These are phyloP conservation scores for Scedosporium minutisporum DNA, from an alignment of 2,329 filamentous ascomycete genomes.

Conservation along the genomic window DNA sequence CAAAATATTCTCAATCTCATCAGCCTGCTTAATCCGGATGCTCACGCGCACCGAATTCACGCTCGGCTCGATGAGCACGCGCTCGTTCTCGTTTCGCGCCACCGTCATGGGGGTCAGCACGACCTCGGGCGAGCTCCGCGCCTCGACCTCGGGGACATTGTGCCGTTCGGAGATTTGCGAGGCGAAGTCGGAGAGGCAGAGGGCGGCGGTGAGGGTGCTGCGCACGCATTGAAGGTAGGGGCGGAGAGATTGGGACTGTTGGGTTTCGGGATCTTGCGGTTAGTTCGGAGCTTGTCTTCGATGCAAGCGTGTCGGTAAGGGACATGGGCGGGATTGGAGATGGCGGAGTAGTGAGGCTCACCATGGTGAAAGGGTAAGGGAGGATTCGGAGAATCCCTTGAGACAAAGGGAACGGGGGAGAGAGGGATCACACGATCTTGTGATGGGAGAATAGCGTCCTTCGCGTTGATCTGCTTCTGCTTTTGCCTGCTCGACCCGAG, in stretches of 20 bases:
- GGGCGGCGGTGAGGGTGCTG: slow-evolving; percentile 83
- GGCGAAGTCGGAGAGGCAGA: slow-evolving; percentile 86
- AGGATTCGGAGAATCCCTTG: not conserved
- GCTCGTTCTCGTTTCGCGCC: slow-evolving; percentile 93
- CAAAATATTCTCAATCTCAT: slow-evolving; percentile 96
- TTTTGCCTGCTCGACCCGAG: no score
- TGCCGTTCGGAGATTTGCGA: slow-evolving; percentile 94
- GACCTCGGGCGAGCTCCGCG: slow-evolving; percentile 83
- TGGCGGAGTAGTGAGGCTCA: not conserved
- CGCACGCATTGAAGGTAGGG: slow-evolving; percentile 95
- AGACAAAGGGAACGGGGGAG: not conserved
- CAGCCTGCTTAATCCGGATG: slow-evolving; percentile 98
- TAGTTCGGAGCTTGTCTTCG: not conserved
- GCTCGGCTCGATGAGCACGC: slow-evolving; percentile 89
- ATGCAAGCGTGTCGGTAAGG: not conserved
- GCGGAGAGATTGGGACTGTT: slow-evolving; percentile 85
- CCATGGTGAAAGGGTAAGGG: slow-evolving; percentile 3
- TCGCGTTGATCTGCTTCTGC: not conserved
- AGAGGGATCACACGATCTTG: not conserved
- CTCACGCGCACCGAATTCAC: slow-evolving; percentile 95
- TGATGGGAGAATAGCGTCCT: not conserved
- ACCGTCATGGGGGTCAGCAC: slow-evolving; percentile 84
- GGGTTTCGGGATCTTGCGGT: not conserved
- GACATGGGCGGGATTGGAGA: not conserved
- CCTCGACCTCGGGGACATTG: slow-evolving; percentile 97